Base-by-base conservation (phyloP, 805 yeast species). In the Phaffomyces thermotolerans region DNA sequence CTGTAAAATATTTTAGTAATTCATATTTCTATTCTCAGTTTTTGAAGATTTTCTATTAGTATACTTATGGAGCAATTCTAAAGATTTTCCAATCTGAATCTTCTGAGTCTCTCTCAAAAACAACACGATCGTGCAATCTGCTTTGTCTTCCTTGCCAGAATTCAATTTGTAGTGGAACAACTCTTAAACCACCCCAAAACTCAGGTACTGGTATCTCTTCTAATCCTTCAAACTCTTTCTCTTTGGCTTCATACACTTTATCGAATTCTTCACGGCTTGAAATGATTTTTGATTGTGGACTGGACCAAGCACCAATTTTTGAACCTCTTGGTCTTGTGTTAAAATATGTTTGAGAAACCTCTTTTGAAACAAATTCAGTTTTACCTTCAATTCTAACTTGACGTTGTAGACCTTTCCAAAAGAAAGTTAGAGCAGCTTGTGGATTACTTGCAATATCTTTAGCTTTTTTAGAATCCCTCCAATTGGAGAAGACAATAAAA, bases 81-180 rank as follows among this genome's bases (percentile, higher is more conserved):
- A 69, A 65, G 27, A 83, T 54, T 40, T 71, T 64, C 95, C 95
- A 90, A 29, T 70, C 65, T 1, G 62, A 69, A 13, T 66, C 70
- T 15, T 67, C 73, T 8, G 60, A 51, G 22, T 75, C 77, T 60
- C 95, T 72, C 48, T 75, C 73, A 64, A 74, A 90, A 13, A 81
- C 77, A 40, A 90, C 70, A 53, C 99, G 76, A 63, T 93, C 99
- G 63, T 93, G 99, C 41, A 91, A 69, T 62, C 99, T 76, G 58
- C 86, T 82, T 47, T 75, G 72, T 50, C 99, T 79, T 15, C 99
- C 99, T 67, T 93, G 99, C 97, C 98, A 93, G 59, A 91, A 93
- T 66, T 93, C 99, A 52, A 91, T 75, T 59, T 88, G 95, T 37
- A 86, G 66, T 6, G 99, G 99, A 35, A 84, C 79, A 15, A 93